phyloP scores from a whole-genome alignment of 352 stramenopile species.

The Phytophthora sojae region DNA sequence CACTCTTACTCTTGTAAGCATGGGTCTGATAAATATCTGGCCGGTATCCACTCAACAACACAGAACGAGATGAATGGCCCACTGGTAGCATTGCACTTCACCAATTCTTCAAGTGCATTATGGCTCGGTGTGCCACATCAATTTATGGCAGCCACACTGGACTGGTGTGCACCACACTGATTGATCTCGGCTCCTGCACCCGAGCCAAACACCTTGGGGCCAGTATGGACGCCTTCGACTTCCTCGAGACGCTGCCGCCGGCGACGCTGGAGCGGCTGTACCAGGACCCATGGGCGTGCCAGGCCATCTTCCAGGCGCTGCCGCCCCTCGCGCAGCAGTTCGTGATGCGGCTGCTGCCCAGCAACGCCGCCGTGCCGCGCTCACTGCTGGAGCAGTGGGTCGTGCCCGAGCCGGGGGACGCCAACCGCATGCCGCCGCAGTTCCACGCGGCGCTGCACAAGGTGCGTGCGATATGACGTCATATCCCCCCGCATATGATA shows the following conservation, averaged over 20 bases:
- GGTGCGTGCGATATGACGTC: conserved; percentile 1
- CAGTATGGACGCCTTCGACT: conserved; percentile 88
- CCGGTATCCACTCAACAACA: too few species aligned
- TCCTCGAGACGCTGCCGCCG: conserved; percentile 82
- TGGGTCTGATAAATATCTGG: too few species aligned
- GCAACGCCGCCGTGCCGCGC: conserved; percentile 54
- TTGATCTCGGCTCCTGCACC: neutral
- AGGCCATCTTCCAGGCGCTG: conserved; percentile 90
- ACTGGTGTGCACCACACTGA: neutral
- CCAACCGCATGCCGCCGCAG: conserved; percentile 51
- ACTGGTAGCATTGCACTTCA: too few species aligned
- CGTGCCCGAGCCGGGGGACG: conserved; percentile 44
- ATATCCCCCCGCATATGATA: neutral
- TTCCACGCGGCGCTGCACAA: conserved; percentile 66
- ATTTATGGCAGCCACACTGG: neutral
- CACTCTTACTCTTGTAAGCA: too few species aligned
- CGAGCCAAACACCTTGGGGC: neutral
- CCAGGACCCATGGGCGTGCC: conserved; percentile 88
- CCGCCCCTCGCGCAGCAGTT: conserved; percentile 90
- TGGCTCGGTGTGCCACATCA: neutral
- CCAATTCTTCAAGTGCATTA: too few species aligned
- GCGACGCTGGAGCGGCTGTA: conserved; percentile 83
- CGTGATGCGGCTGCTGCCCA: conserved; percentile 87
- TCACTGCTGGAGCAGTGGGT: conserved; percentile 77
- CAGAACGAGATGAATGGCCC: too few species aligned